Percentiles rank a stretch among this genome's conserved stretches.
phyloP scores from a whole-genome alignment of 2,329 filamentous ascomycete species.

The Curvularia sp. region DNA sequence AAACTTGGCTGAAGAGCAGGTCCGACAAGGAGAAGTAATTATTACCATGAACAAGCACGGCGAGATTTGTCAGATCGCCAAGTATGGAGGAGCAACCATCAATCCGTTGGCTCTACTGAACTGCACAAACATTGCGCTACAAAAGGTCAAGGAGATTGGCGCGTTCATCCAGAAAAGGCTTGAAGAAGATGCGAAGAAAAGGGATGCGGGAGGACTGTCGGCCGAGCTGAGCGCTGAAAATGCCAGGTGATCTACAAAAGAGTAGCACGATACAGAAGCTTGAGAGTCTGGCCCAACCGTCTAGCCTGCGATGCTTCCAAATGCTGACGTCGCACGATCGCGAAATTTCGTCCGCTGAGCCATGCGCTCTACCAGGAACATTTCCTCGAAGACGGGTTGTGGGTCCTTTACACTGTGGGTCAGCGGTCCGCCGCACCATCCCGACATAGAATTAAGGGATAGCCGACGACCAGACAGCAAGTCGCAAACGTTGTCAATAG shows the following conservation, averaged over 20 bases:
- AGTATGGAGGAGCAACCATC: slow-evolving; percentile 82
- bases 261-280: slow-evolving; percentile 22
- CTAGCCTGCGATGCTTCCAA: slow-evolving; percentile 17
- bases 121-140: slow-evolving; percentile 75
- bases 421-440: slow-evolving; percentile 3
- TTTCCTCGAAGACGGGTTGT: slow-evolving; percentile 6
- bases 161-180: slow-evolving; percentile 75
- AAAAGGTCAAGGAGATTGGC: slow-evolving; percentile 82
- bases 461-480: slow-evolving; percentile 7
- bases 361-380: slow-evolving; percentile 7
- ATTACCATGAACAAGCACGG: slow-evolving; percentile 89
- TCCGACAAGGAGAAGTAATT: slow-evolving; percentile 74
- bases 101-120: slow-evolving; percentile 80
- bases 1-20: slow-evolving; percentile 76
- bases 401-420: slow-evolving; percentile 8
- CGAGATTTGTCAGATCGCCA: slow-evolving; percentile 89
- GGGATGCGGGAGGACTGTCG: slow-evolving; percentile 79
- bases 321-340: slow-evolving; percentile 13
- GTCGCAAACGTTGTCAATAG: slow-evolving; percentile 2
- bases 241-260: slow-evolving; percentile 63
- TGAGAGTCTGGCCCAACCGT: slow-evolving; percentile 18
- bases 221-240: slow-evolving; percentile 86
- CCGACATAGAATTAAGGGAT: slow-evolving; percentile 1
- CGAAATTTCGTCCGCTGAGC: slow-evolving; percentile 30
- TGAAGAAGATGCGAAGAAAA: slow-evolving; percentile 77